These are phyloP conservation scores for Begonia peltatifolia DNA, from an alignment of 306 rosid species.

Conservation along the genomic window DNA sequence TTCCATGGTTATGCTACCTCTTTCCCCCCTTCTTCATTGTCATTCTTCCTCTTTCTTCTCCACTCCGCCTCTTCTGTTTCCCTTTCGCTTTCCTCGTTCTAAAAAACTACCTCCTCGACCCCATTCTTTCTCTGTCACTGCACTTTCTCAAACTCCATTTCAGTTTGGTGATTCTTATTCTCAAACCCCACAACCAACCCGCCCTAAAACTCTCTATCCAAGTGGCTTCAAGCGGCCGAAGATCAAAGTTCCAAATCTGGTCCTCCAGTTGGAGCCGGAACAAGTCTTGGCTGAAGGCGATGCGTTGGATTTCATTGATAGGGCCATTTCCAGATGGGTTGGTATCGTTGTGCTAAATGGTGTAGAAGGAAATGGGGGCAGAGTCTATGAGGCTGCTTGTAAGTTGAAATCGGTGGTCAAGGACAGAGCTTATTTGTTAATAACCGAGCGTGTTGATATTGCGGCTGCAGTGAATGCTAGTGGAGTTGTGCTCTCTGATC, in stretches of 20 bases:
- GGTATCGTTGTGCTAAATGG: constrained; percentile 51
- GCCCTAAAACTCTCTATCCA: constrained; percentile 56
- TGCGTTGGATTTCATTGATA: constrained; percentile 30
- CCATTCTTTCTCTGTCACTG: constrained; percentile 10
- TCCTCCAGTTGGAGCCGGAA: constrained; percentile 42
- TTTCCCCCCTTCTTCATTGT: background rate
- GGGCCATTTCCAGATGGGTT: constrained; percentile 56
- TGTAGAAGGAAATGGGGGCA: constrained; percentile 39
- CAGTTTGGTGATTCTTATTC: constrained; percentile 10
- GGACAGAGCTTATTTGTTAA: constrained; percentile 68
- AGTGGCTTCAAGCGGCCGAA: constrained; percentile 91
- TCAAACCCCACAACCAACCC: constrained; percentile 14
- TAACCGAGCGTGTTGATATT: constrained; percentile 76
- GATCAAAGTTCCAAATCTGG: constrained; percentile 46
- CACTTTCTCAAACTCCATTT: constrained; percentile 25
- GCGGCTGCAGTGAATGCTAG: constrained; percentile 71
- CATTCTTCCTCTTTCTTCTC: background rate
- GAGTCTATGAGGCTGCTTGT: constrained; percentile 75
- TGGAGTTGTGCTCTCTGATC: constrained; percentile 87
- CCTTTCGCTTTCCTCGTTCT: constrained; percentile 10
- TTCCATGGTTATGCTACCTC: background rate
- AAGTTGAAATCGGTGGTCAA: constrained; percentile 46
- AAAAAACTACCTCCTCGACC: background rate
- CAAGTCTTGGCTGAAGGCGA: constrained; percentile 30
- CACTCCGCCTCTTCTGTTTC: constrained; percentile 12